Evolutionary conservation across 371 early-diverging fungal species (phyloP), one percentile per base, ranked within the genome.

Genomic region (Syncephalis plumigaleata): DNA sequence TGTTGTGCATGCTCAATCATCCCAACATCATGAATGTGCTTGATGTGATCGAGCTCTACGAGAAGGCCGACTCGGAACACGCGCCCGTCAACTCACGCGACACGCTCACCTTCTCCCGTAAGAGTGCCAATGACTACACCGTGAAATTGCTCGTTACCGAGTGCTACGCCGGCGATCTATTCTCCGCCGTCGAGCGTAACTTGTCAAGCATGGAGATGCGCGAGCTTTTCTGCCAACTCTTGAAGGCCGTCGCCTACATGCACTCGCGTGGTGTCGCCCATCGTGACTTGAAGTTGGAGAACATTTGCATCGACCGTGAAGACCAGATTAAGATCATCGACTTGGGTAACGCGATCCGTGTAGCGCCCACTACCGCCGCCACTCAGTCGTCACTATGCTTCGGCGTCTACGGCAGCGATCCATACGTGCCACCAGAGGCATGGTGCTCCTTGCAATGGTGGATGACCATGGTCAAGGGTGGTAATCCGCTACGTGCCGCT

Each of bases 301-400:
- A 91, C 63, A 68, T 84, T 17, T 61, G 88, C 16, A 55, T 87
- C 46, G 73, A 71, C 42, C 73, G 72, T 44, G 55, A 55, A n/a
- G 79, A 82, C 9, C 73, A 79, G 7, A 64, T 92, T 43, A 93
- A 93, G 58, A 84, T 93, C 47, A 81, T 85, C 27, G 96, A 95
- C 60, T 93, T 95, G 74, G 92, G 93, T 15, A 45, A 23, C 9
- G 45, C 51, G 9, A 45, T 39, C 13, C 26, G 20, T 2, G 18
- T 51, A 16, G 16, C 31, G 8, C 18, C 40, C n/a, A 22, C 38
- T 37, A 26, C 39, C 43, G 36, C 24, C 25, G 27, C 44, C 40
- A 43, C 11, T 31, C 7, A 48, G 40, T 16, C 21, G 50, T 38
- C 36, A 23, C 36, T 36, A 9, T 11, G 38, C 31, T 25, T 22